Evolutionary conservation across 73 alveolate genomes (phyloP), one percentile per base, ranked within the genome.

Genomic region (Paramecium pentaurelia): DNA sequence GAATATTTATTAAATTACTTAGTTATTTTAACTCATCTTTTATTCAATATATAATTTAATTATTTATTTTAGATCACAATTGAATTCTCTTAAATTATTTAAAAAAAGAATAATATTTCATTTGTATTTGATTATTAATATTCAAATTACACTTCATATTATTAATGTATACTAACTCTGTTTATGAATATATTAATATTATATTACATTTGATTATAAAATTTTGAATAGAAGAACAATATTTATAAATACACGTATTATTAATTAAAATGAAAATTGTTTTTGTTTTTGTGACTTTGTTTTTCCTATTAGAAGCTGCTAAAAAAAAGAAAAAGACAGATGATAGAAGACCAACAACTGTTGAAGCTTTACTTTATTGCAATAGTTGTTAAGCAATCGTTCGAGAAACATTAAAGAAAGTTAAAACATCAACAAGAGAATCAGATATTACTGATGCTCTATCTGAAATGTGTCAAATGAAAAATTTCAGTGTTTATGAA

Each of bases 321-420:
- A 27, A 18, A 68, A 77, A 44, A 87, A 87, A 87, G 60, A 87
- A 87, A 86, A 58, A 38, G 60, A 30, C 70, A 8, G 47, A 58
- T 20, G 93, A 87, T 36, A 87, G 71, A 68, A 87, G 93, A 40
- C 93, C 93, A 32, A 60, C 93, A 32, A 36, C 83, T 60, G 86
- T 87, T 22, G 93, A 87, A 42, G 86, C 93, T n/a, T 58, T 64
- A 20, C 86, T 87, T 44, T 87, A 87, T 87, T 87, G 93, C 77
- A 87, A 87, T 68, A 64, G 88, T 64, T 87, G 93, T 14, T 60
- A 87, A 60, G 93, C 93, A 36, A 64, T 87, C 6, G 34, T 87
- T 20, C 70, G 93, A 64, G 88, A 87, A 87, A 25, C 71, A 64
- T 60, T 87, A 60, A 87, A 87, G 42, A 87, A 87, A 68, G 86